Evolutionary conservation across 164 flowering plant genomes (phyloP).

Genomic region (Tinospora cordifolia): DNA sequence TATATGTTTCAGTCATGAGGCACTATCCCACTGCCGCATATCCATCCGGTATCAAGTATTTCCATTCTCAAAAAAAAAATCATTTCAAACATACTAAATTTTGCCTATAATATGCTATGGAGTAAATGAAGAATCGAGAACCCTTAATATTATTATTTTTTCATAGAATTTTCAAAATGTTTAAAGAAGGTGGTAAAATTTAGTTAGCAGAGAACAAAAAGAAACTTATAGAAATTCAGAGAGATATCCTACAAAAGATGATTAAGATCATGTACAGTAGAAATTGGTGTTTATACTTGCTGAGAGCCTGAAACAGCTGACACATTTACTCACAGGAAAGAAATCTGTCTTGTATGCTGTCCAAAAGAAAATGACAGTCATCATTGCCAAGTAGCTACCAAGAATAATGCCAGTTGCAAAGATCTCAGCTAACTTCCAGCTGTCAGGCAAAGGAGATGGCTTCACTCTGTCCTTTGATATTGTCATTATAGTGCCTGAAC

Average conservation of each 20-base stretch:
- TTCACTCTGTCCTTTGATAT: slow-evolving; percentile 90
- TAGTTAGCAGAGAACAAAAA: background rate
- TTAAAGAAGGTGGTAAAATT: background rate
- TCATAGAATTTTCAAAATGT: background rate
- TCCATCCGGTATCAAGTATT: background rate
- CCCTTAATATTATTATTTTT: background rate
- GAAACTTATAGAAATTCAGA: background rate
- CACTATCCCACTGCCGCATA: background rate
- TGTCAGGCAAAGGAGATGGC: slow-evolving; percentile 81
- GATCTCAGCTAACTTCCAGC: slow-evolving; percentile 88
- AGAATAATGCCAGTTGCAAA: slow-evolving; percentile 81
- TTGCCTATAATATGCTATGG: background rate
- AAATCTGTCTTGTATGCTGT: slow-evolving; percentile 77
- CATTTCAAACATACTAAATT: background rate
- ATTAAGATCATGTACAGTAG: background rate
- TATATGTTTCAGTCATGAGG: no score
- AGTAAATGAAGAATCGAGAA: background rate
- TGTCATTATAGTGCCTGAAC: slow-evolving; percentile 91
- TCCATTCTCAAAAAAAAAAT: background rate
- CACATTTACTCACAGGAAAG: slow-evolving; percentile 56
- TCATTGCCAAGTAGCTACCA: slow-evolving; percentile 81
- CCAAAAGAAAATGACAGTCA: slow-evolving; percentile 95
- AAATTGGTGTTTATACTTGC: background rate
- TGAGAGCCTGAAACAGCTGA: background rate
- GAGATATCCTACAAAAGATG: background rate